These are phyloP conservation scores for Dactylella cylindrospora DNA, from an alignment of 2,329 filamentous ascomycete genomes.

Conservation along the genomic window DNA sequence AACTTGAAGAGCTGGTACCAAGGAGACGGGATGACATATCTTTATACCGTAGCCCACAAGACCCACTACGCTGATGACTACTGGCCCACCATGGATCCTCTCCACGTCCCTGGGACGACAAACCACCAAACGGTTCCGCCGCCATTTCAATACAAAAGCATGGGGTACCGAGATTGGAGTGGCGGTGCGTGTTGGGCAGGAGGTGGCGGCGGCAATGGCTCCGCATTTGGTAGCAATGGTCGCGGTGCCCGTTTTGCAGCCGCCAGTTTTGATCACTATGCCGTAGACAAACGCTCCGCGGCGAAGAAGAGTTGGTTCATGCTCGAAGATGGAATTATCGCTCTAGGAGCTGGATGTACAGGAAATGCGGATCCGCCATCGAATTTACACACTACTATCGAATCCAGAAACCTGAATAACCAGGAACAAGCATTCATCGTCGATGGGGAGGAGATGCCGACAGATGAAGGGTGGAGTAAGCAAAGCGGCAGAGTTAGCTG, in stretches of 20 bases:
- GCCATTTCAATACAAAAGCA: slow-evolving; percentile 15
- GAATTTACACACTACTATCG: slow-evolving; percentile 29
- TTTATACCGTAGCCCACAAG: slow-evolving; percentile 36
- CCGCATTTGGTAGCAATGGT: slow-evolving; percentile 5
- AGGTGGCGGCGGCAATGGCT: slow-evolving; percentile 18
- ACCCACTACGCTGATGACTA: slow-evolving; percentile 39
- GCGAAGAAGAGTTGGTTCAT: slow-evolving; percentile 44
- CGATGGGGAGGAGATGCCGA: slow-evolving; percentile 9
- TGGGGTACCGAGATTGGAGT: slow-evolving; percentile 37
- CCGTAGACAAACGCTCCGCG: slow-evolving; percentile 10
- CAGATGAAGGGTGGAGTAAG: slow-evolving; percentile 2
- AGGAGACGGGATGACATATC: slow-evolving; percentile 43
- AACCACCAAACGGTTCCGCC: slow-evolving; percentile 23
- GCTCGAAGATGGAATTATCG: slow-evolving; percentile 25
- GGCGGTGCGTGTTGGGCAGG: slow-evolving; percentile 39
- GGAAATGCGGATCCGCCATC: not conserved
- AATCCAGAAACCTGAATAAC: slow-evolving; percentile 21
- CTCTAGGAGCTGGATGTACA: slow-evolving; percentile 22
- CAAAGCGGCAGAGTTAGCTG: slow-evolving; percentile 6
- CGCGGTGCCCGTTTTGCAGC: slow-evolving; percentile 17
- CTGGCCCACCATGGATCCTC: slow-evolving; percentile 44
- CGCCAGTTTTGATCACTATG: slow-evolving; percentile 29
- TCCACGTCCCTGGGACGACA: slow-evolving; percentile 37
- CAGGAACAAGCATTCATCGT: slow-evolving; percentile 2
- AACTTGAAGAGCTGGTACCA: slow-evolving; percentile 37